Base-by-base conservation (phyloP, 768 basidiomycete genomes). In the Pseudohyphozyma bogoriensis region DNA sequence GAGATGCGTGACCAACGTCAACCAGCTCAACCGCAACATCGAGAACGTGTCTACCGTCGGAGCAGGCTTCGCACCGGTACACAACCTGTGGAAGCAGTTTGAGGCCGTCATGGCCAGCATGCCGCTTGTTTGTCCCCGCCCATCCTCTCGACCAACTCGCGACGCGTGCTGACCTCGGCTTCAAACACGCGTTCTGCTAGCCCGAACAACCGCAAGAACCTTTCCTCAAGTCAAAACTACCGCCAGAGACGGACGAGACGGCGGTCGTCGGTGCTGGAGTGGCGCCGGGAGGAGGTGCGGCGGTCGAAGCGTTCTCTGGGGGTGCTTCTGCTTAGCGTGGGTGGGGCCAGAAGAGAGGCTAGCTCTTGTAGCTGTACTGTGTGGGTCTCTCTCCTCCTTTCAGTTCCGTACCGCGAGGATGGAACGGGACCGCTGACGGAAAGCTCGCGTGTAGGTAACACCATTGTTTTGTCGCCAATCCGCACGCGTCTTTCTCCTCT, bases 21-120 rank as follows among this genome's bases (percentile, higher is more conserved):
- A 67, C 51, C 59, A 59, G 26, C 57, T 67, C 36, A 67, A 67
- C 39, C 62, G 66, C 45, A 64, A 64, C 54, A 67, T 67, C 31
- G 66, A 67, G 55, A 59, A 36, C 42, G 60, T 62, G 12, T 46
- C 51, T 18, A 12, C 33, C 7, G 62, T 64, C 45, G 66, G 62
- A 18, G 22, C 42, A 28, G 51, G 55, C 10, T 61, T 67, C 33
- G 59, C 56, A 15, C 32, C 59, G 9, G 66, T 67, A 8, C 54
- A 60, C n/a, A 24, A 33, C 37, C 50, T 63, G 24, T 67, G 66
- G 66, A 50, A 40, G 7, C 53, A 60, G 45, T 67, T 67, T 33
- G 28, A 46, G 46, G 42, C 47, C 26, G 66, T 63, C 16, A 58
- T 67, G 54, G 56, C 29, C 22, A 35, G 4, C 55, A 28, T 10